Base-by-base conservation (phyloP, 192 early-diverging fungal species). In the Coemansia sp. region DNA sequence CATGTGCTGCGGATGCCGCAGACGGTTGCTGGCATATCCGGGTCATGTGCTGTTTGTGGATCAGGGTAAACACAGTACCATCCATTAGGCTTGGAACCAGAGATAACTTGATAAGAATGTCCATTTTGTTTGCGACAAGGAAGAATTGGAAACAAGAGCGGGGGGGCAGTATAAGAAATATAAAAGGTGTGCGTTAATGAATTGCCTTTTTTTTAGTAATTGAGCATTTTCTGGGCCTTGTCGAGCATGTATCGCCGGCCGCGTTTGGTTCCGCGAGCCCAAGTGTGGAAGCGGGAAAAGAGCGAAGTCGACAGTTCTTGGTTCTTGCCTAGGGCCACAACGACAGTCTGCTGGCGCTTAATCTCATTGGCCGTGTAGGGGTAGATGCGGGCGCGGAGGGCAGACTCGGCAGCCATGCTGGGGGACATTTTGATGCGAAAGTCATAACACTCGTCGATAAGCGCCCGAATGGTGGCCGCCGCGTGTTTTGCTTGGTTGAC, bases 361-460 rank as follows among this genome's bases (percentile, higher is more conserved):
- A 25, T 21, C 12, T 41, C 28, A n/a, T n/a, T n/a, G 7, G 47
- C 39, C 2, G 22, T 6, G 27, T 68, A 68, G 0, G 65, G 44
- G 3, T 45, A n/a, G 19, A 61, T 29, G 8, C 28, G 44, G 8
- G 48, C 57, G 13, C 35, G 42, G 28, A 54, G 18, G 7, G 51
- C 44, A 7, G 53, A 45, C 9, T 61, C 58, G 21, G 29, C 32
- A 14, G 57, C 56, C 56, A 59, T 66, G 3, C 51, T 41, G 7
- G 54, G 37, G 26, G 57, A 55, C 65, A 60, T 54, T 22, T 61
- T 68, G 28, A 53, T 22, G 25, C 65, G 57, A 35, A 48, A 56
- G 33, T 75, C 64, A 37, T 55, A 57, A 38, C 54, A 51, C 36
- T 68, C 65, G 29, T 75, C 57, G 10, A 75, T 75, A 23, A 75